Percentiles rank a stretch among this genome's conserved stretches.
phyloP scores from a whole-genome alignment of 2,329 filamentous ascomycete genomes.

The Claviceps sp. region DNA sequence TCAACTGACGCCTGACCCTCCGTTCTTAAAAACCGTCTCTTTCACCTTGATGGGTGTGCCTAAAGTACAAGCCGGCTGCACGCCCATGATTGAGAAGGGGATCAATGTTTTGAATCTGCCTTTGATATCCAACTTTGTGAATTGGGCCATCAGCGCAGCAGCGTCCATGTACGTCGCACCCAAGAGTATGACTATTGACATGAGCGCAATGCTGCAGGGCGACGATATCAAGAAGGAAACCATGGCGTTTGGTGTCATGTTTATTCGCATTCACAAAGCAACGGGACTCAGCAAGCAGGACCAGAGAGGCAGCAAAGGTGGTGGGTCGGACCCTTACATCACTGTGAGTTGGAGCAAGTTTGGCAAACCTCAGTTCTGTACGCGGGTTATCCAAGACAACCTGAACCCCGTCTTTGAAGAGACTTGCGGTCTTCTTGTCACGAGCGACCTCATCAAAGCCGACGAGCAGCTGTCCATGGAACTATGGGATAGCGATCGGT shows the following conservation, averaged over 20 bases:
- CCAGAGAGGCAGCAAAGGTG: slow-evolving; percentile 62
- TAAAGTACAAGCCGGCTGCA: slow-evolving; percentile 77
- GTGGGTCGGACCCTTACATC: slow-evolving; percentile 90
- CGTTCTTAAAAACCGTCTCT: slow-evolving; percentile 82
- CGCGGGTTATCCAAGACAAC: slow-evolving; percentile 87
- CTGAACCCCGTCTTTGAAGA: slow-evolving; percentile 91
- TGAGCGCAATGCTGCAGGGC: slow-evolving; percentile 80
- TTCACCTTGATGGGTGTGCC: slow-evolving; percentile 92
- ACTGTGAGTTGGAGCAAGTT: slow-evolving; percentile 93
- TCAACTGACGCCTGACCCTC: slow-evolving; percentile 78
- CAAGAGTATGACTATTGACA: slow-evolving; percentile 84
- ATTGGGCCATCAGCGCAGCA: slow-evolving; percentile 81
- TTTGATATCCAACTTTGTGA: slow-evolving; percentile 90
- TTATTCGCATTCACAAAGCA: slow-evolving; percentile 82
- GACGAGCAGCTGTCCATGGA: slow-evolving; percentile 89
- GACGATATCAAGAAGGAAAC: slow-evolving; percentile 88
- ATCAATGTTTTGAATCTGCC: slow-evolving; percentile 87
- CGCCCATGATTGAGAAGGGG: slow-evolving; percentile 82
- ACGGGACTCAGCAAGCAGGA: slow-evolving; percentile 86
- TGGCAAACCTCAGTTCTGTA: slow-evolving; percentile 95
- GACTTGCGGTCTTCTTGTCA: slow-evolving; percentile 72
- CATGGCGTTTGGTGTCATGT: slow-evolving; percentile 75
- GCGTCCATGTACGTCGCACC: slow-evolving; percentile 87
- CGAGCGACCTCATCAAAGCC: slow-evolving; percentile 78
- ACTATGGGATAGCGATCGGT: slow-evolving; percentile 90